Evolutionary conservation across 306 rosid species (phyloP), one percentile per base, ranked within the genome.

Genomic region (Sicyos edulis): DNA sequence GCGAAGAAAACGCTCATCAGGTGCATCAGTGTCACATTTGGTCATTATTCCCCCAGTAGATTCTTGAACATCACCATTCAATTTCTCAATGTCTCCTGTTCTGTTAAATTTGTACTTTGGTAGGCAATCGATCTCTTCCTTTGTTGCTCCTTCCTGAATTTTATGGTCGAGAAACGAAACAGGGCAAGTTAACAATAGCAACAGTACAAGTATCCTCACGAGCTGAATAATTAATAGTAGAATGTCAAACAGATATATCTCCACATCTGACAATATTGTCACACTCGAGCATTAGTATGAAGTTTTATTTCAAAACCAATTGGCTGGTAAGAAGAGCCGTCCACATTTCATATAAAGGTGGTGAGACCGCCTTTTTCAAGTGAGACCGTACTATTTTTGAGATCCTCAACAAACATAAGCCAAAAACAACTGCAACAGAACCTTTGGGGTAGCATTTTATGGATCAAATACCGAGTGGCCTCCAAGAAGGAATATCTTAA

Each of bases 111-210:
- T 85, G 81, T 82, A 93, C 85, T 83, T 91, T 12, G 95, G 96
- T 74, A 93, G 78, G 82, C 64, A 85, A 21, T 88, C 85, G 29
- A 93, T 91, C 75, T 93, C 97, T 71, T 87, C 97, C 75, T 75
- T 78, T 17, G 96, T 87, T n/a, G 97, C 97, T 61, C 99, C 97
- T 57, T 87, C 97, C 99, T 93, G 29, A 13, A 74, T 79, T 34
- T 69, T 79, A 74, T 68, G 79, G 70, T 52, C 72, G 76, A 76
- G 78, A 55, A 59, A 71, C 55, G 70, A 81, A 62, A 65, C 45
- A 76, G 64, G 47, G 55, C 44, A 17, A 64, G 52, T 42, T 54
- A 12, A 73, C 22, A 52, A 24, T 13, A 56, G 21, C 6, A 24
- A 61, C 10, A 14, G 7, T 54, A n/a, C 1, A 58, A 17, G 44